Percentiles rank a stretch among this genome's conserved stretches.
phyloP scores from a whole-genome alignment of 2,329 filamentous ascomycete genomes.

The Colletotrichum camelliae region DNA sequence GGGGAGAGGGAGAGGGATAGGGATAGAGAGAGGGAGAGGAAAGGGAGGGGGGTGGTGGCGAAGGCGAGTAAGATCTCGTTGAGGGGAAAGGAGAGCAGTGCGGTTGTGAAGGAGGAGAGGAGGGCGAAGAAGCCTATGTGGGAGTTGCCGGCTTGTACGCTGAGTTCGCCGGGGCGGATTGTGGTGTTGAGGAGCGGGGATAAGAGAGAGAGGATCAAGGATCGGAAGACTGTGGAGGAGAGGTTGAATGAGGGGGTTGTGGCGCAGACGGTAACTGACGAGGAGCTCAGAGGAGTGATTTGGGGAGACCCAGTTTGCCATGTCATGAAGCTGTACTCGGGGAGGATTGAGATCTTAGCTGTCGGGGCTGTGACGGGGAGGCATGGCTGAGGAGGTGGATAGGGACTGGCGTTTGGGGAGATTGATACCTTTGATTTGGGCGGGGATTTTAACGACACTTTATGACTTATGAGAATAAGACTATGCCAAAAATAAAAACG shows the following conservation, averaged over 20 bases:
- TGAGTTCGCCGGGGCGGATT: constrained; percentile 74
- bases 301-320: constrained; percentile 86
- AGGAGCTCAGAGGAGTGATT: constrained; percentile 70
- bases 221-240: constrained; percentile 54
- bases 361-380: constrained; percentile 67
- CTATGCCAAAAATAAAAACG: too few relatives aligned
- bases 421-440: not conserved
- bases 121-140: constrained; percentile 47
- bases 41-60: not conserved
- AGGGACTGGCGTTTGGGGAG: not conserved
- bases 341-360: constrained; percentile 73
- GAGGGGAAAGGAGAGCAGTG: not conserved
- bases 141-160: constrained; percentile 68
- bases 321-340: constrained; percentile 79
- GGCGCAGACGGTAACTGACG: constrained; percentile 71
- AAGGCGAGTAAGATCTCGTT: not conserved
- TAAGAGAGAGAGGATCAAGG: constrained; percentile 38
- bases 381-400: constrained; percentile 12
- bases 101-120: constrained; percentile 31
- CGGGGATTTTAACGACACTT: not conserved
- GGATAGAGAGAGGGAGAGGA: constrained; percentile 17
- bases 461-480: not conserved
- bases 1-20: not conserved
- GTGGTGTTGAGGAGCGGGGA: constrained; percentile 67
- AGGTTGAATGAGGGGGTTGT: constrained; percentile 65